Evolutionary conservation across 2,329 filamentous ascomycete species (phyloP), one percentile per base, ranked within the genome.

Genomic region (Aspergillus pseudoterreus): DNA sequence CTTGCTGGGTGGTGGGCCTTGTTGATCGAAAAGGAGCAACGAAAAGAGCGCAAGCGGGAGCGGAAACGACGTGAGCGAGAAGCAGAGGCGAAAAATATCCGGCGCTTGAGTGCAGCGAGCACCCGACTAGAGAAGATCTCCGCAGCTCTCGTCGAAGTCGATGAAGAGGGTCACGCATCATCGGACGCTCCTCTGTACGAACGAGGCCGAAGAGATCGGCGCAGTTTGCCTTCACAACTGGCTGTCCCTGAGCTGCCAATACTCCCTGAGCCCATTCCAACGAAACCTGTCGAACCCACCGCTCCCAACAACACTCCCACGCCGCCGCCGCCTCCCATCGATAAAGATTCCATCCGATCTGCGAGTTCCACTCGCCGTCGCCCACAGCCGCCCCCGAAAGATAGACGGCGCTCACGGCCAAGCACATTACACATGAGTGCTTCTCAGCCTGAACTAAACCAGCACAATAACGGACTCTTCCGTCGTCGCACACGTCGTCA

Each of bases 1-100:
- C 75, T 99, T 45, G 90, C 91, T 46, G 94, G 94, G 5, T 99
- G 94, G 94, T 99, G 94, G 94, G 88, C 90, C 3, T 73, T 99
- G 24, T 75, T 99, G 36, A 84, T 97, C 9, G 94, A 97, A 65
- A 99, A 97, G 69, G 94, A 99, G 66, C 84, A 91, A 67, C 84
- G 91, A 8, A 99, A 99, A 70, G 86, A 92, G 57, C 81, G 76
- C 55, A 80, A 91, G 54, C 80, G 86, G 56, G 91, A 96, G 63
- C 82, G 84, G 48, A 96, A 92, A 66, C 83, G 92, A 8, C 90
- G 82, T 65, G 92, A 97, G 67, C 85, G 84, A 61, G 92, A 99
- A 63, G 80, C 82, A 1, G 90, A 97, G 63, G 84, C 84, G 51
- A 87, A 90, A 67, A 89, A 84, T 55, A 78, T 94, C 27, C 81